phyloP scores from a whole-genome alignment of 2,329 filamentous ascomycete genomes.

The Exutisphaerella laricina region DNA sequence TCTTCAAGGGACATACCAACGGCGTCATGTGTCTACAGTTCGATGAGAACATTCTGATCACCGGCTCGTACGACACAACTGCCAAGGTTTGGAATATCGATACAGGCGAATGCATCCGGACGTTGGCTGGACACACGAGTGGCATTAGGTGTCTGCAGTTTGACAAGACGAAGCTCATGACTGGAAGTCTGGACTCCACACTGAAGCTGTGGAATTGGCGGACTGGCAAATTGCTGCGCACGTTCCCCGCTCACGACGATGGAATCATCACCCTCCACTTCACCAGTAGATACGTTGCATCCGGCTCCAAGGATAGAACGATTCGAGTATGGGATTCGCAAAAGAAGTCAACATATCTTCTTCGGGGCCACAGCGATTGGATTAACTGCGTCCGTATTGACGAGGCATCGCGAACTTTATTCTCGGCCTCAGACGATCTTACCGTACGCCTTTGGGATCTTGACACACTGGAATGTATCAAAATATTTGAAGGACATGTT shows the following conservation, averaged over 20 bases:
- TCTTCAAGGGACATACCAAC: slow-evolving; percentile 82
- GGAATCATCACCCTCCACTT: slow-evolving; percentile 88
- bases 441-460: slow-evolving; percentile 91
- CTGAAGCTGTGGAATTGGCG: slow-evolving; percentile 97
- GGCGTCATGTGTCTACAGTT: slow-evolving; percentile 77
- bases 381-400: slow-evolving; percentile 95
- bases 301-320: slow-evolving; percentile 81
- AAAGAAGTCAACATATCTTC: slow-evolving; percentile 69
- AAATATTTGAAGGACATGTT: slow-evolving; percentile 78
- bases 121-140: slow-evolving; percentile 71
- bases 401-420: slow-evolving; percentile 63
- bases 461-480: slow-evolving; percentile 72
- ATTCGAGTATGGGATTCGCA: slow-evolving; percentile 92
- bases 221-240: slow-evolving; percentile 79
- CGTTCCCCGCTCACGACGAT: slow-evolving; percentile 69
- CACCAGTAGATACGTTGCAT: slow-evolving; percentile 75
- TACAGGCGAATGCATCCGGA: slow-evolving; percentile 79
- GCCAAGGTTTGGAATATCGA: slow-evolving; percentile 97
- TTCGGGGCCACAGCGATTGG: slow-evolving; percentile 87
- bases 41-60: slow-evolving; percentile 84
- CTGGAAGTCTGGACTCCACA: slow-evolving; percentile 78
- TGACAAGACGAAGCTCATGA: slow-evolving; percentile 85
- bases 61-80: slow-evolving; percentile 89
- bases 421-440: slow-evolving; percentile 91
- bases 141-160: slow-evolving; percentile 89